A percentile compares a stretch with the other conserved stretches of the same genome.
These are phyloP conservation scores for Metroxylon sagu DNA, from an alignment of 176 grass and related monocot genomes.

Conservation along the genomic window DNA sequence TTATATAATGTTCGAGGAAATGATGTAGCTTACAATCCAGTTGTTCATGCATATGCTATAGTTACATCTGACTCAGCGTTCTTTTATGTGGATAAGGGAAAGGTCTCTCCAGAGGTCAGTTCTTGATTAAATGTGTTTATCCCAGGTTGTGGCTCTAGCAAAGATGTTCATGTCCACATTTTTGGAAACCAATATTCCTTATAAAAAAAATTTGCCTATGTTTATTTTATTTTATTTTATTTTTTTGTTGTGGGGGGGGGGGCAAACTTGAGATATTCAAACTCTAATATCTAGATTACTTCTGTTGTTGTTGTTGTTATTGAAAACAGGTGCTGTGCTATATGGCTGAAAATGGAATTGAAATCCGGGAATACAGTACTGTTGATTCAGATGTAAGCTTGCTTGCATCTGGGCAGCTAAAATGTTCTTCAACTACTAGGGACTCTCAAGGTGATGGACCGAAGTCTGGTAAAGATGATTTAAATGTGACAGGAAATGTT, in stretches of 20 bases:
- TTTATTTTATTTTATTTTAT: too few relatives aligned
- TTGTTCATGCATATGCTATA: slow-evolving; percentile 94
- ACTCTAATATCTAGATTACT: background rate
- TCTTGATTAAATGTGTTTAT: slow-evolving; percentile 7
- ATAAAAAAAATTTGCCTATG: too few relatives aligned
- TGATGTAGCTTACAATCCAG: slow-evolving; percentile 89
- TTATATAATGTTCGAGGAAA: slow-evolving; percentile 80
- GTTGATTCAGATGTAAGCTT: slow-evolving; percentile 62
- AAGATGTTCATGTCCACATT: too few relatives aligned
- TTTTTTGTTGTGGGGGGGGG: too few relatives aligned
- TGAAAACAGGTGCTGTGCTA: slow-evolving; percentile 43
- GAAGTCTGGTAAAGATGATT: slow-evolving; percentile 10
- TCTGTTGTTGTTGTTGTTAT: background rate
- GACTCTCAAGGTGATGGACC: background rate
- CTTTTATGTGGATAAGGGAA: slow-evolving; percentile 93
- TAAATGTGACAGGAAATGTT: slow-evolving; percentile 3
- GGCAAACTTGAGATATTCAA: too few relatives aligned
- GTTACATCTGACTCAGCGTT: slow-evolving; percentile 63
- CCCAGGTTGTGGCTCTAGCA: background rate
- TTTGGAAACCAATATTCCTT: too few relatives aligned
- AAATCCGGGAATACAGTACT: slow-evolving; percentile 64
- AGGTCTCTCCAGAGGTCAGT: slow-evolving; percentile 71
- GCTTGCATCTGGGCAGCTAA: slow-evolving; percentile 67
- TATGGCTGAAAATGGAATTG: slow-evolving; percentile 68
- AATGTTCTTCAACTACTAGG: slow-evolving; percentile 6